Conservation (phyloP, 805 yeast species). For the Hanseniaspora jakobsenii region DNA sequence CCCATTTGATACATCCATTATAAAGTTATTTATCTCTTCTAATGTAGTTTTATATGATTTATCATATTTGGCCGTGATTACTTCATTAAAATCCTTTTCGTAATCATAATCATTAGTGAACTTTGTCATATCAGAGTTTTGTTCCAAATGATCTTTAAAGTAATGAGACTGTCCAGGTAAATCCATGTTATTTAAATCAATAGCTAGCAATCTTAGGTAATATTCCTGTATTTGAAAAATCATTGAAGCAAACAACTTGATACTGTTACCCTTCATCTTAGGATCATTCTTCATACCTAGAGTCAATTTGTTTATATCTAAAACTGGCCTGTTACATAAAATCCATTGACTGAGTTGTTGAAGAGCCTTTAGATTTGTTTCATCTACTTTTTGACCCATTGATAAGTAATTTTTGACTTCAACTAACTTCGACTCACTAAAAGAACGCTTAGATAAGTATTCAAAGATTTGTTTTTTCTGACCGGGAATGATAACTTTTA, state of each 20-base stretch:
- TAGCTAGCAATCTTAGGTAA: background rate
- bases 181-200: background rate
- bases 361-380: background rate
- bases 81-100: background rate
- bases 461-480: background rate
- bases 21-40: background rate
- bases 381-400: slow-evolving; percentile 9
- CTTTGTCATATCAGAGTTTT: background rate
- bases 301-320: background rate
- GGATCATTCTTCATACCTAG: background rate
- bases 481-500: background rate
- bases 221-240: background rate
- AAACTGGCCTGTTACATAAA: background rate
- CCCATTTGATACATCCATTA: background rate
- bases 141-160: background rate
- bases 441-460: background rate
- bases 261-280: background rate
- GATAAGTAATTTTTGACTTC: background rate
- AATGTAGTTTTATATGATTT: background rate
- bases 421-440: background rate
- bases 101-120: background rate
- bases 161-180: background rate
- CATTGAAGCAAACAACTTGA: background rate
- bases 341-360: background rate
- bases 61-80: background rate